A percentile compares a stretch with the other conserved stretches of the same genome.
phyloP scores from a whole-genome alignment of 306 rosid species.

The Cucumis cinereus region DNA sequence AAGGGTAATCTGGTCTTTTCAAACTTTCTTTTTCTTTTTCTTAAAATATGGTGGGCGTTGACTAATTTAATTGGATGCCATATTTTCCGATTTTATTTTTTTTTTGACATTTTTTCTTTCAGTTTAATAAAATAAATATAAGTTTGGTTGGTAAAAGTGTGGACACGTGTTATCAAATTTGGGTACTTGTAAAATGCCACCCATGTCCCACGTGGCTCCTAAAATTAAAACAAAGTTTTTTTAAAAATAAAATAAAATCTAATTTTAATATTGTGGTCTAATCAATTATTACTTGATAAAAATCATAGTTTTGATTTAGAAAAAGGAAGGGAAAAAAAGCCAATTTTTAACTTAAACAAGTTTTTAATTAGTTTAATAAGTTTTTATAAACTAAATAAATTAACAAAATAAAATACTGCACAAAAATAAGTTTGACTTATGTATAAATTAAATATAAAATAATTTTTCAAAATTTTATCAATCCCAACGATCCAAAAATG shows the following conservation, averaged over 20 bases:
- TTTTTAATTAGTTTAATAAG: too few species aligned
- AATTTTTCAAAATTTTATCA: too few species aligned
- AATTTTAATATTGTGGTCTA: background rate
- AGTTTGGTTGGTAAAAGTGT: background rate
- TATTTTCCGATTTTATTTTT: background rate
- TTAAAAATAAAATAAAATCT: background rate
- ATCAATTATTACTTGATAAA: too few species aligned
- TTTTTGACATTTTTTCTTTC: background rate
- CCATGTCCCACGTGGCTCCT: slow-evolving; percentile 6
- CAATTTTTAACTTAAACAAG: too few species aligned
- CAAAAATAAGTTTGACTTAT: too few species aligned
- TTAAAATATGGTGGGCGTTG: slow-evolving; percentile 2
- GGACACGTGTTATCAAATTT: background rate
- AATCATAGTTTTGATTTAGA: too few species aligned
- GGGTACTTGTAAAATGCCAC: background rate
- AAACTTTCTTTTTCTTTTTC: background rate
- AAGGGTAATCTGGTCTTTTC: background rate
- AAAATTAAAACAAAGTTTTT: background rate
- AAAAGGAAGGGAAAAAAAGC: too few species aligned
- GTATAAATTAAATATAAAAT: too few species aligned
- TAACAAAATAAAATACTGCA: too few species aligned
- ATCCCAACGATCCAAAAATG: too few species aligned
- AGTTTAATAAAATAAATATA: background rate
- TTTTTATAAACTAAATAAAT: too few species aligned
- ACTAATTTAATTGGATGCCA: background rate